Evolutionary conservation across 2,329 filamentous ascomycete genomes (phyloP), one percentile per base, ranked within the genome.

Genomic region (Cladophialophora psammophila): DNA sequence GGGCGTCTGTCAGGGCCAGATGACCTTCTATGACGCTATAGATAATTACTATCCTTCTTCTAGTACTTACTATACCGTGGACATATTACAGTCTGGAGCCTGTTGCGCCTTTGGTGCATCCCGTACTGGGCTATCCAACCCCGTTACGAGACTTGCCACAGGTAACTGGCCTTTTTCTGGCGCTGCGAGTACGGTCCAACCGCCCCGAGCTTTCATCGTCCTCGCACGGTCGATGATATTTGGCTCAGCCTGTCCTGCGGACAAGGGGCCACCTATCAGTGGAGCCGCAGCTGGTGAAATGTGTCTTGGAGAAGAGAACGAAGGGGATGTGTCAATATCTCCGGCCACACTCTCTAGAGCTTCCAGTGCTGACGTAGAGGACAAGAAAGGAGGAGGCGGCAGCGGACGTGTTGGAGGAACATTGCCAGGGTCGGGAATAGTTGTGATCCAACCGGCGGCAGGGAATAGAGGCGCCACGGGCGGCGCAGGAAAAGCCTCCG

Each of bases 11-110:
- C 20, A 34, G 13, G 57, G 31, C 6, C 15, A n/a, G n/a, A 50
- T 60, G 42, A 9, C 26, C 20, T 50, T 60, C 35, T 60, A 40
- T 34, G 20, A 34, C 13, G 26, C 18, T 12, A 18, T 26, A 2
- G 35, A 48, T 15, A 54, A 54, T 2, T 54, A 34, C 35, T 54
- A 48, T n/a, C 34, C 34, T 8, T 20, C 34, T 8, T 20, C 13
- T 3, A 18, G 13, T 48, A 53, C 26, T 31, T 62, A 62, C 34
- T 54, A 48, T 34, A 62, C 59, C 31, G 45, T 52, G 18, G 59
- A 62, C 26, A 20, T 35, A 9, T 10, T 15, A 12, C 32, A 35
- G 7, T 26, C 34, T 31, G 59, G 59, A 38, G 59, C 48, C 13
- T 62, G 59, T 32, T 62, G 59, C 48, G 34, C 18, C 10, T 26